A percentile compares a stretch with the other conserved stretches of the same genome.
Evolutionary conservation across 768 basidiomycete species (phyloP).

Genomic region (Lepiota brunneoincarnata): DNA sequence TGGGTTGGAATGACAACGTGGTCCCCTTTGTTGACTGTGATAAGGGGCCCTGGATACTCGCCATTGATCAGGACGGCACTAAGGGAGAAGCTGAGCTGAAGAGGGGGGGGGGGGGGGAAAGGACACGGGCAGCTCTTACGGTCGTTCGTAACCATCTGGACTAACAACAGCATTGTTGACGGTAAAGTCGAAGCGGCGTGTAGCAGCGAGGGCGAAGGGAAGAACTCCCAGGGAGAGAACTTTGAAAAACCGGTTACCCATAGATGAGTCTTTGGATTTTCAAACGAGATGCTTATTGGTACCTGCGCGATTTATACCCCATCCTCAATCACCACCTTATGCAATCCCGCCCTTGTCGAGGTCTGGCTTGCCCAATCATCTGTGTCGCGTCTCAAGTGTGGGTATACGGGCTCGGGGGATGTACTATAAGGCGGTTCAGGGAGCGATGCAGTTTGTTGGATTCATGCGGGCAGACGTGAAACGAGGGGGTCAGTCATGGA

Average conservation of each 20-base stretch:
- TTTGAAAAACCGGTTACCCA: background rate
- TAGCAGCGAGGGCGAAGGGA: background rate
- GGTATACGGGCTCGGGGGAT: background rate
- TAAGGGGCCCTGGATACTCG: slow-evolving; percentile 35
- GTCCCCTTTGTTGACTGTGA: slow-evolving; percentile 37
- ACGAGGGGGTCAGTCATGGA: too few species aligned
- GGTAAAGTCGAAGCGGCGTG: slow-evolving; percentile 8
- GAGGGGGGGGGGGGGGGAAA: background rate
- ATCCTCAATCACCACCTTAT: background rate
- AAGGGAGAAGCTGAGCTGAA: background rate
- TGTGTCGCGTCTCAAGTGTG: background rate
- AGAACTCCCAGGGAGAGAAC: background rate
- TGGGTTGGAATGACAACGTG: slow-evolving; percentile 29
- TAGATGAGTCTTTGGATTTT: background rate
- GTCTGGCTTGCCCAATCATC: background rate
- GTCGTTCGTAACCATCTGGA: slow-evolving; percentile 37
- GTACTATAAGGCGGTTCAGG: too few species aligned
- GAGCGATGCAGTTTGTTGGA: too few species aligned
- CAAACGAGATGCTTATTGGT: background rate
- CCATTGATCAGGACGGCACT: slow-evolving; percentile 39
- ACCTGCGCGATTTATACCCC: too few species aligned
- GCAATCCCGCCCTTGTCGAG: background rate
- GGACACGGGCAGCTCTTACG: slow-evolving; percentile 2
- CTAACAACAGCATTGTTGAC: slow-evolving; percentile 34
- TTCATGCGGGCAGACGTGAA: too few species aligned